Conservation (phyloP, 257 asterid genomes). For the Gardenia jasminoides region DNA sequence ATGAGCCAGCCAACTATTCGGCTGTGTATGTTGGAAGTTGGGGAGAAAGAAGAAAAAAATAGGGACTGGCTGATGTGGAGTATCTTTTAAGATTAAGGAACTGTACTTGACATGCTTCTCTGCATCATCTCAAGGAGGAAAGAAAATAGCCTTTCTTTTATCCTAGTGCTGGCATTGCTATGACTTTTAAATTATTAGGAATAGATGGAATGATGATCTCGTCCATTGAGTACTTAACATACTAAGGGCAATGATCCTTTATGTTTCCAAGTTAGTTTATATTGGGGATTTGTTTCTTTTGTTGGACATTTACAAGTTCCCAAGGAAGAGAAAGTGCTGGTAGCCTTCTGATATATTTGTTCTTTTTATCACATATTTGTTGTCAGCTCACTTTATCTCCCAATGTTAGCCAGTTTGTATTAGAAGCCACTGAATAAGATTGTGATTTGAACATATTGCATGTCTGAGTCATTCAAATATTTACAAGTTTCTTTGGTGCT, state of each 20-base stretch:
- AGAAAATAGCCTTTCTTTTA: background rate
- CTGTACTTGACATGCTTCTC: background rate
- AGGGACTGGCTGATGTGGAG: background rate
- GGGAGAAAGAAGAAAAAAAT: no score
- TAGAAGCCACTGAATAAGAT: background rate
- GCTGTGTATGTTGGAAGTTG: background rate
- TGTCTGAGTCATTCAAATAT: background rate
- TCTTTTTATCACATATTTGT: background rate
- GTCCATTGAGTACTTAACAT: background rate
- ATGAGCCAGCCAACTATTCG: background rate
- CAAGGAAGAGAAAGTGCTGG: background rate
- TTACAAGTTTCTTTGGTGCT: conserved; percentile 1
- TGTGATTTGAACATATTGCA: background rate
- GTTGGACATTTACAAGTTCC: background rate
- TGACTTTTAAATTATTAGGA: background rate
- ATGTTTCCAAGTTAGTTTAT: background rate
- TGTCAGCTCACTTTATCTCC: background rate
- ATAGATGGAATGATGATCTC: background rate
- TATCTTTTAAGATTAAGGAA: background rate
- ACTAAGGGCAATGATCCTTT: background rate
- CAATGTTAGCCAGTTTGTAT: background rate
- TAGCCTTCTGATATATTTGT: background rate
- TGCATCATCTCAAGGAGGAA: background rate
- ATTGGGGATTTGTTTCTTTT: background rate
- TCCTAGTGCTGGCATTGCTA: background rate